Conservation (phyloP, 306 rosid species). For the Malus fusca region DNA sequence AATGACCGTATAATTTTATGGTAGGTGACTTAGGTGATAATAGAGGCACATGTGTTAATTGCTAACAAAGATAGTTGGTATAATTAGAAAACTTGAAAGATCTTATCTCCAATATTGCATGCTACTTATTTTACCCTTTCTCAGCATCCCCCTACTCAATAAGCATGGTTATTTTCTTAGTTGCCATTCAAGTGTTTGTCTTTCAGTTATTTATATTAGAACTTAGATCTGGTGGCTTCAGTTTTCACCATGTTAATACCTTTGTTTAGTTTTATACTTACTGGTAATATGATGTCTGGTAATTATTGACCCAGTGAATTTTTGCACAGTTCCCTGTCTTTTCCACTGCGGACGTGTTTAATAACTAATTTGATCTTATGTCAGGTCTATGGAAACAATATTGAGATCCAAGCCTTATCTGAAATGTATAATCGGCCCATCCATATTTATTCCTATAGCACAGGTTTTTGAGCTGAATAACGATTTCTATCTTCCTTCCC, state of each 20-base stretch:
- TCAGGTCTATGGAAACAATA: slow-evolving; percentile 95
- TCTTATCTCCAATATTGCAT: neutral
- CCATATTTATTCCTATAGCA: slow-evolving; percentile 76
- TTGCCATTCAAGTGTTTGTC: neutral
- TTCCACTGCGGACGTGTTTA: neutral
- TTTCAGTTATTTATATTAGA: neutral
- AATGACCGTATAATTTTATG: neutral
- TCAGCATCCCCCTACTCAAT: neutral
- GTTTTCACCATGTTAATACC: neutral
- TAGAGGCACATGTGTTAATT: neutral
- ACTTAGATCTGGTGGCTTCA: neutral
- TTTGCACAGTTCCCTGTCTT: neutral
- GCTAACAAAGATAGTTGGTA: neutral
- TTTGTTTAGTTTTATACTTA: neutral
- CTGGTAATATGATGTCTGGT: neutral
- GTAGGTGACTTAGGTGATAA: neutral
- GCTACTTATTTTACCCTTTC: neutral
- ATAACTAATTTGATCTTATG: slow-evolving; percentile 2
- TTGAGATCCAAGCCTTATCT: slow-evolving; percentile 84
- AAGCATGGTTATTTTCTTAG: neutral
- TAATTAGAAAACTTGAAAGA: neutral
- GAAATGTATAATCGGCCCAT: slow-evolving; percentile 97
- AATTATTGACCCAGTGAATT: neutral
- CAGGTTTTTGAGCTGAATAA: slow-evolving; percentile 36
- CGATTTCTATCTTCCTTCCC: neutral